Base-by-base conservation (phyloP, 2,329 filamentous ascomycete species). In the Exophiala viscosa region DNA sequence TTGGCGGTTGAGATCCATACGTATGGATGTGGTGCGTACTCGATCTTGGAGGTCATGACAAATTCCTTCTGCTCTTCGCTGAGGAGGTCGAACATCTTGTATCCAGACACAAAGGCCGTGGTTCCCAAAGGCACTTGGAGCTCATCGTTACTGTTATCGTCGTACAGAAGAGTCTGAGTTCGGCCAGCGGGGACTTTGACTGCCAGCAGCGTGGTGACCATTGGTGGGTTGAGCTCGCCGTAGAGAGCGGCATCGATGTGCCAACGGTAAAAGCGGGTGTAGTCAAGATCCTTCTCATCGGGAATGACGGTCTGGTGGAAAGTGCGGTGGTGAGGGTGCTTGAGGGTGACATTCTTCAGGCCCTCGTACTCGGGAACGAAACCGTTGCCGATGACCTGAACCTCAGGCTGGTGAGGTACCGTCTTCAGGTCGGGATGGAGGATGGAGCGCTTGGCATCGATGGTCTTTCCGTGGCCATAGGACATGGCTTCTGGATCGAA, bases 381-480 rank as follows among this genome's bases (percentile, higher is more conserved):
- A 4, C 88, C 87, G 63, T 91, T 89, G 36, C 87, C 87, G 55
- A 91, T 90, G 49, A 90, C 83, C 64, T 91, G 87, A 1, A 88
- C 85, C 66, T 91, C 86, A 0, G 87, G 86, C 66, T 91, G 87
- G 61, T 88, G 84, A 0, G 87, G 87, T 38, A 91, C 82, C 0
- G 87, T 90, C 73, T 90, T 90, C 14, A 91, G 76, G 62, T 91
- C 88, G 0, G 87, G 87, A 65, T 90, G 86, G 14, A 91, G 77
- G 62, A 91, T 83, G 50, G 72, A 76, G 47, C 76, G 79, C 66
- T 83, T 83, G 6, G 76, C 76, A 61, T 89, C 86, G 43, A 88
- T 74, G 0, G 85, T 87, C 70, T 86, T 88, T 65, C 86, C 87
- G 66, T 90, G 87, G 13, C 87, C 87, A 68, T 91, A 91, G 11